Evolutionary conservation across 1,284 basidiomycete genomes (phyloP).

Genomic region (Papiliotrema fonsecae): DNA sequence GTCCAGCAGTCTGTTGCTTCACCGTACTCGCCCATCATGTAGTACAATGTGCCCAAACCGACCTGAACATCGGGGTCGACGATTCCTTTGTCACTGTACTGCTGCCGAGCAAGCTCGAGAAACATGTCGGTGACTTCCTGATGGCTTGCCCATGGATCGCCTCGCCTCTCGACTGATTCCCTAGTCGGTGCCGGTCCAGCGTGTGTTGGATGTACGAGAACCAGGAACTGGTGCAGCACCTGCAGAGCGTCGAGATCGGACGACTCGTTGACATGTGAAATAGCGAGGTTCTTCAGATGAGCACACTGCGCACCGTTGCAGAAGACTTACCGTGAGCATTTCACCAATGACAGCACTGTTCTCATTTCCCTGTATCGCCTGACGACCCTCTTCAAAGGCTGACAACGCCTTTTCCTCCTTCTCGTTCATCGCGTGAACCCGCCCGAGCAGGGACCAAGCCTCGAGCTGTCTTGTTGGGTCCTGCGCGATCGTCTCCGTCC

Average conservation of each 20-base stretch:
- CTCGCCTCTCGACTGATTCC: slow-evolving; percentile 31
- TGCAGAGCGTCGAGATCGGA: slow-evolving; percentile 83
- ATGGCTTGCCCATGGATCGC: slow-evolving; percentile 79
- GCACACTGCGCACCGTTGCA: neutral
- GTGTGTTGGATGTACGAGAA: slow-evolving; percentile 66
- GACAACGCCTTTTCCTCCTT: slow-evolving; percentile 55
- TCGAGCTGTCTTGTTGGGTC: slow-evolving; percentile 49
- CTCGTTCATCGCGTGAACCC: slow-evolving; percentile 95
- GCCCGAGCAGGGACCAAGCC: slow-evolving; percentile 89
- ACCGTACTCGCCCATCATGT: slow-evolving; percentile 56
- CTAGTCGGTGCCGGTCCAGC: slow-evolving; percentile 41
- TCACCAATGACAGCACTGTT: slow-evolving; percentile 61
- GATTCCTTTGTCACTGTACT: slow-evolving; percentile 59
- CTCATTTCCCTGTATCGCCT: slow-evolving; percentile 64
- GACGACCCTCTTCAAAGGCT: slow-evolving; percentile 65
- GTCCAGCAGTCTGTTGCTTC: slow-evolving; percentile 78
- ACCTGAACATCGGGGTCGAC: slow-evolving; percentile 93
- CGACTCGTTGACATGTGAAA: slow-evolving; percentile 95
- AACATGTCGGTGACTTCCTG: slow-evolving; percentile 77
- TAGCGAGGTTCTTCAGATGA: slow-evolving; percentile 75
- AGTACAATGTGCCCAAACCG: slow-evolving; percentile 88
- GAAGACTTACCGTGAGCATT: slow-evolving; percentile 68
- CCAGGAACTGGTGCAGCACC: slow-evolving; percentile 83
- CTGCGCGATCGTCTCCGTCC: slow-evolving; percentile 20
- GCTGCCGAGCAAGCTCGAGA: slow-evolving; percentile 74